Percentiles rank a stretch among this genome's conserved stretches.
Evolutionary conservation across 345 rosid species (phyloP).

Genomic region (Hibiscus trionum): DNA sequence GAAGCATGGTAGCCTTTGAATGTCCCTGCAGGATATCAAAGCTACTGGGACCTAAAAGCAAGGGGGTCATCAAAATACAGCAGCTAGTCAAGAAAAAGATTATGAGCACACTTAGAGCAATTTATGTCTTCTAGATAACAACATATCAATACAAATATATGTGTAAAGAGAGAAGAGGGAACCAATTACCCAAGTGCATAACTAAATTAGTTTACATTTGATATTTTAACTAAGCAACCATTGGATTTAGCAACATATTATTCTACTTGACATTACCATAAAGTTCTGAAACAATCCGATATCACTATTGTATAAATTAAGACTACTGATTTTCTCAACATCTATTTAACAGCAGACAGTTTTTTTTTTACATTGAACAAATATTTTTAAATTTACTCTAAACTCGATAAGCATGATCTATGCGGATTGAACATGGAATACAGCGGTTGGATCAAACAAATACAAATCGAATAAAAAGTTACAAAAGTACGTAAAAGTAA

Average conservation of each 20-base stretch:
- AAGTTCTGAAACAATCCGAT: neutral
- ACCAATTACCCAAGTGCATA: neutral
- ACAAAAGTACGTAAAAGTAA: neutral
- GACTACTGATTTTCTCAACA: neutral
- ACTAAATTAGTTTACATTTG: neutral
- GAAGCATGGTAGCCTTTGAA: conserved; percentile 88
- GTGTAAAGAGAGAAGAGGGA: neutral
- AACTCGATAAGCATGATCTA: neutral
- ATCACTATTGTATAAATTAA: neutral
- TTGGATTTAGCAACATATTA: neutral
- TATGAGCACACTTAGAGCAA: neutral
- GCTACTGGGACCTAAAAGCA: conserved; percentile 69
- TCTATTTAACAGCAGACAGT: neutral
- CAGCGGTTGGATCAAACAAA: neutral
- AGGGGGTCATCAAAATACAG: neutral
- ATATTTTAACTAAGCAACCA: neutral
- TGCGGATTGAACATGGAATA: neutral
- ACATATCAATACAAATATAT: neutral
- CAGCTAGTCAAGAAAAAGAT: neutral
- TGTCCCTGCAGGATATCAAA: conserved; percentile 89
- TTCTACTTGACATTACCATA: neutral
- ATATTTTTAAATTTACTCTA: neutral
- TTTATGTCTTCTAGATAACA: neutral
- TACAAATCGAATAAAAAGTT: neutral
- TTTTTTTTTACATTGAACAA: neutral